Evolutionary conservation across 2,329 filamentous ascomycete genomes (phyloP).

Genomic region (Pestalotiopsis sp.): DNA sequence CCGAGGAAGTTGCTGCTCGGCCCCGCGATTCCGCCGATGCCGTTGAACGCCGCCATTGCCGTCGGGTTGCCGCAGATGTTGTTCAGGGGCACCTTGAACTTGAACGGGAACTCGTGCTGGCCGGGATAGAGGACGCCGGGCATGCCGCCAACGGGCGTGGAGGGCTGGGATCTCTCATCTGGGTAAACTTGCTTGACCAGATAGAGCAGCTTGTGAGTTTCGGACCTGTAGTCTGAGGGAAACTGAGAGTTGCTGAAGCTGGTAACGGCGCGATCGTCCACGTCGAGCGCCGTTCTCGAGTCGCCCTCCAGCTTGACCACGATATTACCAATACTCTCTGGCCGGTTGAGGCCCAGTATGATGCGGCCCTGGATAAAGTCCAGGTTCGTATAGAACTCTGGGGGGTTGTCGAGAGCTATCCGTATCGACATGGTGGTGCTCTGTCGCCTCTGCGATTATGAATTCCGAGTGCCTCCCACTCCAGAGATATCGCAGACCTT

Average conservation of each 20-base stretch:
- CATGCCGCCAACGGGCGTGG: constrained; percentile 36
- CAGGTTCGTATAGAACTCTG: constrained; percentile 79
- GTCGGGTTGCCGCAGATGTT: constrained; percentile 65
- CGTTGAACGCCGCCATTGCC: constrained; percentile 56
- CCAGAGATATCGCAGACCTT: not conserved
- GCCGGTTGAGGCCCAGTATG: constrained; percentile 59
- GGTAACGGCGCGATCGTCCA: constrained; percentile 42
- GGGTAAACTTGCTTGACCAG: constrained; percentile 75
- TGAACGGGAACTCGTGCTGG: constrained; percentile 76
- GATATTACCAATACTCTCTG: constrained; percentile 73
- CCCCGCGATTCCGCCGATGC: constrained; percentile 52
- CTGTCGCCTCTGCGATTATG: not conserved
- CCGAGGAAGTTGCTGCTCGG: constrained; percentile 47
- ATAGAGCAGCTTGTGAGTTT: constrained; percentile 77
- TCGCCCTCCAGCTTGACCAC: constrained; percentile 85
- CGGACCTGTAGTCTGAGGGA: constrained; percentile 48
- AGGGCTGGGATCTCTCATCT: constrained; percentile 46
- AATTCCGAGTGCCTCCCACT: not conserved
- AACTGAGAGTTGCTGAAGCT: constrained; percentile 14
- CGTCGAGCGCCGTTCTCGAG: constrained; percentile 65
- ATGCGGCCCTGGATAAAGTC: constrained; percentile 70
- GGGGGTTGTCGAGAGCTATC: constrained; percentile 66
- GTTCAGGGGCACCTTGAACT: constrained; percentile 78
- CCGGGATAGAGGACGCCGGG: constrained; percentile 67
- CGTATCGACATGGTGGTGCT: constrained; percentile 62